Evolutionary conservation across 331 rosid species (phyloP), one percentile per base, ranked within the genome.

Genomic region (Arachis monticola): DNA sequence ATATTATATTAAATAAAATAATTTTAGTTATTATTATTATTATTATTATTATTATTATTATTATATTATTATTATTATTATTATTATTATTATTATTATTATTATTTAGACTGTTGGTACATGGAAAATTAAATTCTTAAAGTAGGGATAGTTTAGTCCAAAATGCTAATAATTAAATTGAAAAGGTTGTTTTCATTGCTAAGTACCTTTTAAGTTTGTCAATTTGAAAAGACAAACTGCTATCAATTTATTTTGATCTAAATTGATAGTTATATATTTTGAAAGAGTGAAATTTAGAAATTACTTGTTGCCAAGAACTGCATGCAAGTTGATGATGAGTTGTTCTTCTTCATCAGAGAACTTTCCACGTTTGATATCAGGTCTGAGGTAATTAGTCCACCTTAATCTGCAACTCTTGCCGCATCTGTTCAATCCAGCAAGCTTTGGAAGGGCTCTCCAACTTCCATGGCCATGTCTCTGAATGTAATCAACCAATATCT

Each of bases 351-450:
- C 73, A 8, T 77, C 75, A 59, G 75, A 47, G 61, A 87, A 87
- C 22, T 79, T 87, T 13, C 92, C 92, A 73, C 89, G 81, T 69
- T 83, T 85, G 82, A 87, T 83, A 52, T 85, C 87, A 50, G 92
- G 89, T 77, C 89, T 73, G 1, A 87, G 87, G 47, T 85, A 87
- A 10, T 87, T 87, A 3, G 86, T 83, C 92, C 92, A 87, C 8
- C 92, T 67, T 3, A 87, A 75, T 57, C 92, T 73, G 76, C 89
- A 87, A 61, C 89, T 87, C 81, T 85, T 88, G 8, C 89, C 89
- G 61, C 92, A 88, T 75, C 92, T 83, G 46, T 88, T 88, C 79
- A 88, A 27, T 17, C 92, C 92, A 6, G 92, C 92, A 65, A 79
- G 84, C 60, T 79, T 76, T 41, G 92, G 89, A 41, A 85, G 82